Evolutionary conservation across 2,329 filamentous ascomycete species (phyloP).

Genomic region (Magnaporthiopsis rhizophila): DNA sequence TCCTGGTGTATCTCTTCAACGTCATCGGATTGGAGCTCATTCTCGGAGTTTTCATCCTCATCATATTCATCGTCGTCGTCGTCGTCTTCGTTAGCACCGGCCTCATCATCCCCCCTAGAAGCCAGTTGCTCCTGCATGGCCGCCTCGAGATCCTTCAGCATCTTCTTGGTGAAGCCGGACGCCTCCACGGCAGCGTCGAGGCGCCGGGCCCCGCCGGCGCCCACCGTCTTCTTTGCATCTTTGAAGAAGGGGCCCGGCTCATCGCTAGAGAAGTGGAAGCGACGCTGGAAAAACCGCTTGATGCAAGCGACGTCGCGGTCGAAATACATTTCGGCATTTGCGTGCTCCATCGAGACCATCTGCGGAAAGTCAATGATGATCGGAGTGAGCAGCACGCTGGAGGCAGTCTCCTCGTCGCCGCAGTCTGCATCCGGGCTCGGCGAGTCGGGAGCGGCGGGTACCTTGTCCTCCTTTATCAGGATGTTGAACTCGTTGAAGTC

Average conservation of each 20-base stretch:
- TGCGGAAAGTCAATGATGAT: conserved; percentile 97
- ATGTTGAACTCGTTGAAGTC: conserved; percentile 99
- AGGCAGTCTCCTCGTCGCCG: conserved; percentile 5
- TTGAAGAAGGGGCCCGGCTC: conserved; percentile 78
- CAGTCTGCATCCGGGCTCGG: conserved; percentile 4
- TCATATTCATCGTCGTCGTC: conserved; percentile 20
- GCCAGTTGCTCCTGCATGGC: conserved; percentile 76
- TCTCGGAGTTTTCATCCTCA: conserved; percentile 22
- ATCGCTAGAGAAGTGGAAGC: conserved; percentile 80
- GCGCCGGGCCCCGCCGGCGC: conserved; percentile 56
- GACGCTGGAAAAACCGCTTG: conserved; percentile 84
- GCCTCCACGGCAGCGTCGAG: conserved; percentile 86
- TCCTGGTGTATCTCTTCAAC: conserved; percentile 11
- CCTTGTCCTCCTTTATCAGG: conserved; percentile 68
- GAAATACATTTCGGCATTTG: conserved; percentile 95
- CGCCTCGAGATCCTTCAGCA: conserved; percentile 85
- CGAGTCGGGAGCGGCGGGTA: conserved; percentile 11
- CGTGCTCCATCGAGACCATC: conserved; percentile 92
- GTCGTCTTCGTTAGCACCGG: conserved; percentile 26
- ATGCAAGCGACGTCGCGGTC: conserved; percentile 93
- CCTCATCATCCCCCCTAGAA: conserved; percentile 27
- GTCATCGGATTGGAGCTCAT: conserved; percentile 11
- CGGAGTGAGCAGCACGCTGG: conserved; percentile 50
- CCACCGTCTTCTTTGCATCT: conserved; percentile 69
- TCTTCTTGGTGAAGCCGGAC: conserved; percentile 93